Percentiles rank a stretch among this genome's conserved stretches.
These are phyloP conservation scores for Claviceps sp. DNA, from an alignment of 2,329 filamentous ascomycete genomes.

Conservation along the genomic window DNA sequence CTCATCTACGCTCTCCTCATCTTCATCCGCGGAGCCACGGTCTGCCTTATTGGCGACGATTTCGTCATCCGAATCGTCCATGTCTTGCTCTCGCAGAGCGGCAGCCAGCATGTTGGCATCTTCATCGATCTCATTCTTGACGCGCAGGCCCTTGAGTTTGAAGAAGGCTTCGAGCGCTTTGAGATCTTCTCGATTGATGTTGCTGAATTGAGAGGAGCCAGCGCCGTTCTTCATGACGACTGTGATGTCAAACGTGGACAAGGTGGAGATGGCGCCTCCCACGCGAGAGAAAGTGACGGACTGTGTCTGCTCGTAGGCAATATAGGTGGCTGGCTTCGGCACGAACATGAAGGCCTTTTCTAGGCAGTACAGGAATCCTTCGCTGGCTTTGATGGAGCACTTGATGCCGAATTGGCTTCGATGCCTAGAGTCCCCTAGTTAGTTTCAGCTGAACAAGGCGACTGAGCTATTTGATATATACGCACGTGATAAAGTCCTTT, in stretches of 20 bases:
- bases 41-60: slow-evolving; percentile 57
- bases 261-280: slow-evolving; percentile 81
- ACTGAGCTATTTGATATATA: slow-evolving; percentile 6
- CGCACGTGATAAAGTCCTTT: slow-evolving; percentile 75
- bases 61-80: slow-evolving; percentile 75
- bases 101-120: slow-evolving; percentile 72
- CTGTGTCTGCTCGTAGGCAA: slow-evolving; percentile 84
- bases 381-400: slow-evolving; percentile 99
- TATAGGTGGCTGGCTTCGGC: slow-evolving; percentile 93
- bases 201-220: slow-evolving; percentile 91
- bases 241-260: slow-evolving; percentile 94
- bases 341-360: slow-evolving; percentile 99
- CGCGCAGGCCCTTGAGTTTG: slow-evolving; percentile 84
- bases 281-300: slow-evolving; percentile 93
- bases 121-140: slow-evolving; percentile 98
- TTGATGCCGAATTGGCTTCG: slow-evolving; percentile 92
- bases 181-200: slow-evolving; percentile 97
- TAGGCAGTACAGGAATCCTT: slow-evolving; percentile 91
- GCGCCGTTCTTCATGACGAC: slow-evolving; percentile 79
- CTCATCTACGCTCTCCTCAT: slow-evolving; percentile 89
- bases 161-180: slow-evolving; percentile 95
- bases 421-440: slow-evolving; percentile 38
- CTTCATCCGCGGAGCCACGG: slow-evolving; percentile 86
- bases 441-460: background rate
- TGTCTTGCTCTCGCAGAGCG: slow-evolving; percentile 70